These are phyloP conservation scores for Coprinopsis marcescibilis DNA, from an alignment of 768 basidiomycete species.

Conservation along the genomic window DNA sequence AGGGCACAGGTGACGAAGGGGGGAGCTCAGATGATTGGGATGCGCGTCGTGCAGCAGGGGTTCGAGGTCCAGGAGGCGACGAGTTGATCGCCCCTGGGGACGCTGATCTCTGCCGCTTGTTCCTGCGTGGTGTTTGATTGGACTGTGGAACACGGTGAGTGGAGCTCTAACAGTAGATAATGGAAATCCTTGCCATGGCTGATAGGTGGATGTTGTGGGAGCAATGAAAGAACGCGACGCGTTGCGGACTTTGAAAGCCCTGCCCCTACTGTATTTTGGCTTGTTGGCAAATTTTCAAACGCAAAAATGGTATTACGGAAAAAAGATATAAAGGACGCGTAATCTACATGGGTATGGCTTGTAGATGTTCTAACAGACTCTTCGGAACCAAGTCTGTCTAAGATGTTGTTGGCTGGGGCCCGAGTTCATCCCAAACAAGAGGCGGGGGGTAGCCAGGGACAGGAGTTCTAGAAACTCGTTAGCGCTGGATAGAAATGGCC, in stretches of 20 bases:
- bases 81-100: conserved; percentile 44
- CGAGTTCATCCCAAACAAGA: conserved; percentile 13
- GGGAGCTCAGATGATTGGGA: conserved; percentile 69
- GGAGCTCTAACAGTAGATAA: not conserved
- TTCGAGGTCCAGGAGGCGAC: conserved; percentile 36
- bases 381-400: too few species aligned
- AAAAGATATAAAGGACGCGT: too few species aligned
- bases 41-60: conserved; percentile 41
- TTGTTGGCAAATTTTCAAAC: not conserved
- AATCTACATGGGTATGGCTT: too few species aligned
- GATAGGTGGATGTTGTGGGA: conserved; percentile 10
- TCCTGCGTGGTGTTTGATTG: conserved; percentile 41
- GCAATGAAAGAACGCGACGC: conserved; percentile 37
- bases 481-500: not conserved
- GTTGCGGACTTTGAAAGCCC: conserved; percentile 41
- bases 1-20: conserved; percentile 77
- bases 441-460: conserved; percentile 43
- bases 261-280: conserved; percentile 18
- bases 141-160: too few species aligned
- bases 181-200: conserved; percentile 35
- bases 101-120: conserved; percentile 59
- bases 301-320: not conserved
- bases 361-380: too few species aligned
- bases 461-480: conserved; percentile 40
- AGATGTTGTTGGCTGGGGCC: too few species aligned